Evolutionary conservation across 352 stramenopile genomes (phyloP).

Genomic region (Phytophthora sansomeana): DNA sequence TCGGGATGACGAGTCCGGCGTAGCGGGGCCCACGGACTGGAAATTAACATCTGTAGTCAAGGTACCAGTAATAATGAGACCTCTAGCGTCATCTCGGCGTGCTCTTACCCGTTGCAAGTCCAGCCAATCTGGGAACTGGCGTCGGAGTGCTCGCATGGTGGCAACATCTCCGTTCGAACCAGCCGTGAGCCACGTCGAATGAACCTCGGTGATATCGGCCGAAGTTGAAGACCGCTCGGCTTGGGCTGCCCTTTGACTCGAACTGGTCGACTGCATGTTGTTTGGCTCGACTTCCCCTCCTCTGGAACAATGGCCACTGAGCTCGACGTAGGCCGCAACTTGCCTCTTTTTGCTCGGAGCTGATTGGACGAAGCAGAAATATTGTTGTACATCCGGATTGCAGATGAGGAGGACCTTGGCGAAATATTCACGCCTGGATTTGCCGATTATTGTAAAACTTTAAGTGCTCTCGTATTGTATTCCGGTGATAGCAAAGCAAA

Average conservation of each 20-base stretch:
- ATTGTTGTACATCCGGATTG: conserved; percentile 1
- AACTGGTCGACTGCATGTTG: neutral
- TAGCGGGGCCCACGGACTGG: neutral
- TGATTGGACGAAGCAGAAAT: neutral
- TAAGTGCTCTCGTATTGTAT: too few relatives aligned
- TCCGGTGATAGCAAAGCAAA: too few relatives aligned
- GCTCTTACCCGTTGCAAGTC: conserved; percentile 31
- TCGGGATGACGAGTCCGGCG: neutral
- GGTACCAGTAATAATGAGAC: neutral
- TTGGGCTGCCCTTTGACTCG: neutral
- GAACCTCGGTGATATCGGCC: conserved; percentile 9
- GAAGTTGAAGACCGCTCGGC: neutral
- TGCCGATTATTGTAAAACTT: neutral
- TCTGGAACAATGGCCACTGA: conserved; percentile 2
- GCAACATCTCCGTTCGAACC: conserved; percentile 22
- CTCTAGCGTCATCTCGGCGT: neutral
- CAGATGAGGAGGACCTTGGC: conserved; percentile 6
- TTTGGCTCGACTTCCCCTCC: conserved; percentile 1
- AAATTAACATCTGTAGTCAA: neutral
- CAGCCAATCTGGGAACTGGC: conserved; percentile 28
- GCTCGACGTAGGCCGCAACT: neutral
- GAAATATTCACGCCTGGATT: neutral
- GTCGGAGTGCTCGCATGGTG: conserved; percentile 19
- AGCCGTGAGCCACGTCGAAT: conserved; percentile 28
- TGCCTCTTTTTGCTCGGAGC: neutral